Evolutionary conservation across 148 eudicot species (phyloP), one percentile per base, ranked within the genome.

Genomic region (Suaeda aralocaspica): DNA sequence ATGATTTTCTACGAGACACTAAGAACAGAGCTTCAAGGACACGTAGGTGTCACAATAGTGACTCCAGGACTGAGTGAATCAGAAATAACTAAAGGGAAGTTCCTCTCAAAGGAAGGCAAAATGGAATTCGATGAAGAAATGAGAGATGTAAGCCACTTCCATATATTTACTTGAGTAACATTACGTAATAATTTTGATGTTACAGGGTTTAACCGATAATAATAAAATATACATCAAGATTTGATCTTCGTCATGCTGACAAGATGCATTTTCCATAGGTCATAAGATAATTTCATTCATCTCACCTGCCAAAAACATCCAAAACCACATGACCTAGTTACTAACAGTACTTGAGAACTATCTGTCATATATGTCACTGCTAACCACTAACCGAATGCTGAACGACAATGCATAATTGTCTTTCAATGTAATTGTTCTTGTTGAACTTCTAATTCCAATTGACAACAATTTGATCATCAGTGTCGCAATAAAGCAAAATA

Each of bases 1-100:
- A 6, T 73, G 22, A 76, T 73, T 29, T 79, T 89, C 53, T 89
- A 79, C 16, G 96, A 89, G 76, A 82, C 88, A 5, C 4, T 89
- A 49, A 79, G 92, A 68, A 48, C 83, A 19, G 90, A 89, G 69
- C 74, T 86, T 22, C 82, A 83, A 45, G 70, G 79, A 0, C 87
- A 84, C 13, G 36, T 86, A 41, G 81, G 82, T 46, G 74, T 90
- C 12, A 88, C 88, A 2, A 56, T 86, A 9, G 96, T 85, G 10
- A 82, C 86, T 9, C 90, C 96, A 0, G 87, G 96, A 26, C 66
- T 83, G 31, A 70, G 76, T 4, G 96, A 90, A 70, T 90, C 92
- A 36, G 92, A 90, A 65, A 18, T 87, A 64, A 87, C 84, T 28
- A 87, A 73, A 71, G 96, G 92, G 26, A 88, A 86, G 66, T 76